phyloP scores from a whole-genome alignment of 148 eudicot genomes.

The Spergularia marina region DNA sequence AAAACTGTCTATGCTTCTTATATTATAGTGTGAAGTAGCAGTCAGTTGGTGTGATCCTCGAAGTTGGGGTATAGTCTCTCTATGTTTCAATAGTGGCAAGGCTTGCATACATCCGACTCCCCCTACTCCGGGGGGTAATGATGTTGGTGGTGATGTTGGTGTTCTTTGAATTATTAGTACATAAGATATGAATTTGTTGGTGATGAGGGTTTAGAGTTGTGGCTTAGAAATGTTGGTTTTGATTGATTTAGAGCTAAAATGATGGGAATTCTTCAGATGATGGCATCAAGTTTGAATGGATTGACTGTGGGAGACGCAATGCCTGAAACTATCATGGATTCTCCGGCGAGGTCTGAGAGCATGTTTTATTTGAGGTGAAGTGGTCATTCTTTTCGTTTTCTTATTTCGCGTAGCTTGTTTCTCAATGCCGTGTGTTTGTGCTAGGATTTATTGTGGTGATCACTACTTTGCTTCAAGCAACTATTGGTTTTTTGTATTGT shows the following conservation, averaged over 20 bases:
- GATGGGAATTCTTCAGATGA: conserved; percentile 52
- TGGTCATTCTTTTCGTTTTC: background rate
- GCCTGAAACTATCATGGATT: conserved; percentile 72
- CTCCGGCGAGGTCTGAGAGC: conserved; percentile 79
- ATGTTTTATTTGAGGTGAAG: conserved; percentile 55
- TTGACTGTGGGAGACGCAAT: conserved; percentile 79
- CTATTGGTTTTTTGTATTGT: background rate
- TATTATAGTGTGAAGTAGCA: too few relatives aligned
- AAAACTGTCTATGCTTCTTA: too few relatives aligned
- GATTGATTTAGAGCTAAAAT: conserved; percentile 5
- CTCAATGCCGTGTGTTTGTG: background rate
- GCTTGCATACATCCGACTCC: too few relatives aligned
- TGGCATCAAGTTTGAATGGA: conserved; percentile 97
- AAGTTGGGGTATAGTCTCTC: too few relatives aligned
- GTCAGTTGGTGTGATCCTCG: too few relatives aligned
- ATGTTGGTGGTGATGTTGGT: background rate
- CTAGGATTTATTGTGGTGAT: background rate
- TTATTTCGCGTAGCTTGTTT: background rate
- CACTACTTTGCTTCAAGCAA: background rate
- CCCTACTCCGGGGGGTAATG: too few relatives aligned
- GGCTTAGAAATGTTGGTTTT: conserved; percentile 6
- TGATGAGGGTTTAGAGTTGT: background rate
- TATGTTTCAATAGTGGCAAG: too few relatives aligned
- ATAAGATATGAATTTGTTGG: background rate
- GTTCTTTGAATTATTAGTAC: background rate